Percentiles rank a stretch among this genome's conserved stretches.
phyloP scores from a whole-genome alignment of 176 grass and related monocot species.

The Elymus sibiricus region DNA sequence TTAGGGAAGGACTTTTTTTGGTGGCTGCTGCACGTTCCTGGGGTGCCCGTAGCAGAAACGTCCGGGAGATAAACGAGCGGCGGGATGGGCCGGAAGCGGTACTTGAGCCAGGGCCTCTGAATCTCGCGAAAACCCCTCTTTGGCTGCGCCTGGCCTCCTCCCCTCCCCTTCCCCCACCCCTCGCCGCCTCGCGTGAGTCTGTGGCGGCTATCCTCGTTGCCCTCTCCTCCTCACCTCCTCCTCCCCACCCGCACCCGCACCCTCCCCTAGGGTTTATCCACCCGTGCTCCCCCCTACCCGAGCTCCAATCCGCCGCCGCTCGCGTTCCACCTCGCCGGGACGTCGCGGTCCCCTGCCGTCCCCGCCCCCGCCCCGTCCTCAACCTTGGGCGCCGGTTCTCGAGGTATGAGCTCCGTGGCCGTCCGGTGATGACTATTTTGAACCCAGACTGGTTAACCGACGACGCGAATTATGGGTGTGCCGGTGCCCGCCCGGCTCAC shows the following conservation, averaged over 20 bases:
- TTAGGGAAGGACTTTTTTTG: too few relatives aligned
- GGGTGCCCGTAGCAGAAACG: constrained; percentile 22
- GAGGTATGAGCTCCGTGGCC: neutral
- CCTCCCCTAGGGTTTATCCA: constrained; percentile 71
- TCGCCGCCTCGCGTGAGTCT: constrained; percentile 27
- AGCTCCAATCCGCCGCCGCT: neutral
- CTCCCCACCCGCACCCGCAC: neutral
- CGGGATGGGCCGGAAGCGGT: constrained; percentile 48
- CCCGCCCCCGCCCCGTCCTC: neutral
- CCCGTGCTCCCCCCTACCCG: constrained; percentile 23
- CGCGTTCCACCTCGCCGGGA: neutral
- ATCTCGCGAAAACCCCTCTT: constrained; percentile 45
- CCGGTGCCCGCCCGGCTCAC: neutral
- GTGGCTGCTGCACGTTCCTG: too few relatives aligned
- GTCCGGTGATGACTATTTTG: neutral
- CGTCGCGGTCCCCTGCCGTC: neutral
- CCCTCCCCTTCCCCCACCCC: neutral
- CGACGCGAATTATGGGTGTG: neutral
- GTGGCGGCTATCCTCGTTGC: constrained; percentile 62
- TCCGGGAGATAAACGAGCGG: constrained; percentile 36
- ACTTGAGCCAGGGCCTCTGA: constrained; percentile 72
- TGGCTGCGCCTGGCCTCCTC: neutral
- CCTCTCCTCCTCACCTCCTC: constrained; percentile 9
- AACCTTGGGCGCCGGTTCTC: neutral
- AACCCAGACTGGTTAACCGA: neutral